phyloP scores from a whole-genome alignment of 2,329 filamentous ascomycete species.

The Balansia obtecta region DNA sequence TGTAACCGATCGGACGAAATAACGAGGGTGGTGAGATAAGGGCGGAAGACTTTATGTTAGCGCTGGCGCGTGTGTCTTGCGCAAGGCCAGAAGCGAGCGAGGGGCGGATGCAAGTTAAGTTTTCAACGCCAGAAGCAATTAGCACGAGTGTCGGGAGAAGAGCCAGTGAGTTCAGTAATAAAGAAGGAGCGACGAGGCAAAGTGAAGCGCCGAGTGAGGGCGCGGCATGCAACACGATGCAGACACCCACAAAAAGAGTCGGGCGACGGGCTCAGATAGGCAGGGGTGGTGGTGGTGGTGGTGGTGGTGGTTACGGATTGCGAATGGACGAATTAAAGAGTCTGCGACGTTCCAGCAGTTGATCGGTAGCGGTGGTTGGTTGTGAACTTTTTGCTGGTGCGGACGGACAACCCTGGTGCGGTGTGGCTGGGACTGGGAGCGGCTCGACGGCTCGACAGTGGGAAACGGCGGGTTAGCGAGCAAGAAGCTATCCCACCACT shows the following conservation, averaged over 20 bases:
- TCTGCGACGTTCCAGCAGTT: slow-evolving; percentile 5
- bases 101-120: background rate
- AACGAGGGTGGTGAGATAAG: background rate
- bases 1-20: background rate
- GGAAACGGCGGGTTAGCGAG: slow-evolving; percentile 3
- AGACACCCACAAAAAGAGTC: slow-evolving; percentile 4
- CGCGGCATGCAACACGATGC: slow-evolving; percentile 6
- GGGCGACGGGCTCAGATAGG: slow-evolving; percentile 2
- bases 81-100: background rate
- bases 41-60: background rate
- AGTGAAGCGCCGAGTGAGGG: slow-evolving; percentile 4
- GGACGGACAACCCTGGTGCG: background rate
- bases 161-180: background rate
- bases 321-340: slow-evolving; percentile 5
- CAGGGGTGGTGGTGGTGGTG: slow-evolving; percentile 8
- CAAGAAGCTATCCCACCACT: background rate
- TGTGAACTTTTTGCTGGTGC: slow-evolving; percentile 2
- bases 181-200: background rate
- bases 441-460: background rate
- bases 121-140: background rate
- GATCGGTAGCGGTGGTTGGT: slow-evolving; percentile 1
- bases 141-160: background rate
- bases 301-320: slow-evolving; percentile 4
- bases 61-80: background rate
- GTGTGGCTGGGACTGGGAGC: too few relatives aligned